Evolutionary conservation across 306 rosid genomes (phyloP).

Genomic region (Ormosia emarginata): DNA sequence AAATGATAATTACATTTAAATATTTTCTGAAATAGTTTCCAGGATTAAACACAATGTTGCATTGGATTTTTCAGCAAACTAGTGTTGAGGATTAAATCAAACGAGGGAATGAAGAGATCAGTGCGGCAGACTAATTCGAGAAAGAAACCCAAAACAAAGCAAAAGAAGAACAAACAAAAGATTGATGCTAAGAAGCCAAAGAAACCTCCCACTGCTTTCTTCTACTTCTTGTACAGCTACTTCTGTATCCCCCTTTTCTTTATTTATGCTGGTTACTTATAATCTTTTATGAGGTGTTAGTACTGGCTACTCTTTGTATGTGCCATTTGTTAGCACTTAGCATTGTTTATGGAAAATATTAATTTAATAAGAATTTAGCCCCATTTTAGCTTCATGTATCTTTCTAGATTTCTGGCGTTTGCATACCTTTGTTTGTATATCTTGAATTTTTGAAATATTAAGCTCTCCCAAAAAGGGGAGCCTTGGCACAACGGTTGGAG

Average conservation of each 20-base stretch:
- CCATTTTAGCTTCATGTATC: background rate
- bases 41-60: background rate
- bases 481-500: background rate
- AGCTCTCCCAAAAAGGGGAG: background rate
- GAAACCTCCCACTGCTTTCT: slow-evolving; percentile 99
- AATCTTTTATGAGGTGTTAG: slow-evolving; percentile 6
- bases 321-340: background rate
- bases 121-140: slow-evolving; percentile 22
- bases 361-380: background rate
- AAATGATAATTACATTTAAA: background rate
- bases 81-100: slow-evolving; percentile 51
- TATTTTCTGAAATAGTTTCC: slow-evolving; percentile 12
- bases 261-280: slow-evolving; percentile 4
- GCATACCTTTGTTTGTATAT: slow-evolving; percentile 2
- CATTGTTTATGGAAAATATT: slow-evolving; percentile 1
- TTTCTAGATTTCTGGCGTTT: background rate
- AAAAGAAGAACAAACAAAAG: slow-evolving; percentile 53
- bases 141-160: slow-evolving; percentile 52
- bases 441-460: background rate
- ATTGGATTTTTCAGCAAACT: slow-evolving; percentile 46
- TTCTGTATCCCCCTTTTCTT: background rate
- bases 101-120: slow-evolving; percentile 37
- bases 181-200: slow-evolving; percentile 80
- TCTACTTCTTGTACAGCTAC: slow-evolving; percentile 73
- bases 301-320: background rate